Evolutionary conservation across 2,329 filamentous ascomycete species (phyloP), one percentile per base, ranked within the genome.

Genomic region (Mycosphaerella sp.): DNA sequence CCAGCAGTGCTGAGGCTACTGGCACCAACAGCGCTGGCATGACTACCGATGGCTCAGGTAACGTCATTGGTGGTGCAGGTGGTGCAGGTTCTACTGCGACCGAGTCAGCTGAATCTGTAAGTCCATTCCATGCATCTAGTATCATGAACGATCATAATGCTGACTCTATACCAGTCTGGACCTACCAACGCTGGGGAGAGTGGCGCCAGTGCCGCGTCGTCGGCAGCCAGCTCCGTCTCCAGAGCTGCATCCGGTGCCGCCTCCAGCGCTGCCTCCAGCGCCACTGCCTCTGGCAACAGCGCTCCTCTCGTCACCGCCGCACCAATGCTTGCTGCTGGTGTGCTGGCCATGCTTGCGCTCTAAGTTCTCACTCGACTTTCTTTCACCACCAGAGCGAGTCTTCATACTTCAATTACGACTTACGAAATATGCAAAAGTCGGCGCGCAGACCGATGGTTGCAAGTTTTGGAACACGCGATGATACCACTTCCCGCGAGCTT

Each of bases 271-370:
- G 9, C 30, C 4, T 12, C 30, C 28, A 6, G 6, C 6, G 50
- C 56, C 32, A 54, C 56, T 13, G 49, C 57, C 41, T 52, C 54
- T 13, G 50, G 44, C 35, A 58, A 52, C 41, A 54, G 46, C 32
- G 63, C 58, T 27, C 59, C 66, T 28, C 55, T 68, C 27, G 53
- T 61, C 54, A 70, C 65, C 14, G 66, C 65, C 30, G 66, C 61
- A 7, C 65, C 67, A 39, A 53, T 44, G 40, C 53, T 70, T 50
- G 54, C 67, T 48, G 66, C 63, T 52, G 66, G 61, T 47, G 64
- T 62, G 34, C 48, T 70, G 3, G 76, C 74, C 13, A 77, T 76
- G 2, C 76, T 71, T 48, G 62, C 64, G 35, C 57, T 68, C 28
- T 66, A 65, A 61, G 79, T 84, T 43, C 48, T 69, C 37, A 16